Base-by-base conservation (phyloP, 176 grass and related monocot genomes). In the Secale cereale region DNA sequence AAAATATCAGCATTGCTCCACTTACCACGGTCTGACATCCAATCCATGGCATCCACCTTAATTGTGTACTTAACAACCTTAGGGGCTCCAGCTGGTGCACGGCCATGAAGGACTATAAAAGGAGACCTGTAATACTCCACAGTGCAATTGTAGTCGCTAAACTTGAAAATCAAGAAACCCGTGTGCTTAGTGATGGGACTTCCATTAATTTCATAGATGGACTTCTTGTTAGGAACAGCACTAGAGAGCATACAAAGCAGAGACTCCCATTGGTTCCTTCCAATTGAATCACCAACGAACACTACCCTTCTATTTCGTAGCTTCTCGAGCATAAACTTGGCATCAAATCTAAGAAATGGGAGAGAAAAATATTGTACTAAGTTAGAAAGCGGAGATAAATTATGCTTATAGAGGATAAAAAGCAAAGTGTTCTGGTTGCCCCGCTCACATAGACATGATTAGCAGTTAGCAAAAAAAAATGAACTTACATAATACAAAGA, bases 231-330 rank as follows among this genome's bases (percentile, higher is more conserved):
- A 28, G 81, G 74, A 61, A 89, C 52, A 32, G 56, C 90, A 40
- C 59, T 54, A 66, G 92, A 89, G 66, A 97, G 78, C 94, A 97
- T 88, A 60, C 92, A 97, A 31, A 97, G 81, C 5, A 97, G 86
- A n/a, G 94, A 97, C 56, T 97, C 94, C 92, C 92, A 97, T 81
- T 97, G 94, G 81, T 97, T 97, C 54, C 94, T 90, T 41, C 92
- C 92, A n/a, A 97, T 97, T n/a, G 95, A 97, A 63, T 97, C 95
- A 43, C 95, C 95, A 36, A 97, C 90, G 78, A 97, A 97, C n/a
- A 87, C 92, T 40, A 97, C 82, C 63, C 92, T 91, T 81, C 56
- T 92, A 74, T 97, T 94, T 25, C 88, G 73, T 25, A 94, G 85
- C 73, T 71, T 82, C 84, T 94, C 82, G 23, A 97, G 78, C 92